Evolutionary conservation across 495 filamentous ascomycete genomes (phyloP), one percentile per base, ranked within the genome.

Genomic region (Aeminium ludgeri): DNA sequence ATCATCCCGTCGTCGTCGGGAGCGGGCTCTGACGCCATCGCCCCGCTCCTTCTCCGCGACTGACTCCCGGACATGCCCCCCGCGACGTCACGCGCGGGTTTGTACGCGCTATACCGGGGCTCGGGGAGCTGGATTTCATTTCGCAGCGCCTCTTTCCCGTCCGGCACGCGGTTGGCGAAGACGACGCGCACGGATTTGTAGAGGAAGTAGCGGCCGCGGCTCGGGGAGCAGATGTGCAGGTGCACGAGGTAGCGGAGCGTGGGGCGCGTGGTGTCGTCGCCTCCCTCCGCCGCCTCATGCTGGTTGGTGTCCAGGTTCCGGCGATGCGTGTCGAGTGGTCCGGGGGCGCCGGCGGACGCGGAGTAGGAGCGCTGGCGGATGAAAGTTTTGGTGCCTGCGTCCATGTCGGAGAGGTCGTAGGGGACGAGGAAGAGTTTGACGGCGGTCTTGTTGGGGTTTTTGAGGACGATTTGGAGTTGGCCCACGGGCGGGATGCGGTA

Each of bases 401-500:
- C 81, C 91, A 99, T 99, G 41, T 85, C 89, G n/a, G 72, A 68
- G 6, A 99, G 68, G 57, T 95, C 86, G 53, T 99, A 99, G 0
- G 91, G 89, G 18, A 99, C 76, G 11, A 96, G 69, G 50, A 95
- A 99, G 12, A 95, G 62, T 57, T 95, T 95, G 37, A 95, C 84
- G 3, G 86, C 86, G 3, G 86, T 95, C 55, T 93, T 95, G 65
- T 93, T 86, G 10, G 83, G 85, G 50, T 93, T 95, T 55, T 92
- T 91, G 59, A 95, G 89, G 35, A 99, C 78, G 48, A 99, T 91
- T 58, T 99, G 89, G 19, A 99, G 65, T 55, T 96, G 89, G 0
- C 89, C 89, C 52, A 86, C 81, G 55, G 94, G 82, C 0, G 89
- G 91, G 34, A 99, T 94, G 38, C 91, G 77, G 55, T 96, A 99